phyloP scores from a whole-genome alignment of 108 stramenopile species.

The Pseudonitzschia delicatissima region DNA sequence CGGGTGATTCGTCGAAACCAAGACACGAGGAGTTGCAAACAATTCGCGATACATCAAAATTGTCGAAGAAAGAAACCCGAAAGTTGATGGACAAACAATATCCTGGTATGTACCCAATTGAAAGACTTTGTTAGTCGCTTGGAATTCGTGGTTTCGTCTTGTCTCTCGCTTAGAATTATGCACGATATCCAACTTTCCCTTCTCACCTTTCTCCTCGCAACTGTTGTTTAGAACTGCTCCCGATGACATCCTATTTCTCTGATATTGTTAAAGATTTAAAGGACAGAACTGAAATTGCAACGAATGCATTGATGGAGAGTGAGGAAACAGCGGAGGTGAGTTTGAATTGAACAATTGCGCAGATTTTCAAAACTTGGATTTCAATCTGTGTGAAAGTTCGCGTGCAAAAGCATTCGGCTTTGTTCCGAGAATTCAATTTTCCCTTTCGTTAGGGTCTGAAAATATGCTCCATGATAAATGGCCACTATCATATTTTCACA shows the following conservation, averaged over 20 bases:
- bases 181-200: too few relatives aligned
- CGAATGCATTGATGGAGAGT: slow-evolving; percentile 44
- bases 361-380: too few relatives aligned
- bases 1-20: not conserved
- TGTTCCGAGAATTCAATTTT: too few relatives aligned
- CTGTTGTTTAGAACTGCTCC: slow-evolving; percentile 50
- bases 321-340: slow-evolving; percentile 66
- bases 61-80: slow-evolving; percentile 54
- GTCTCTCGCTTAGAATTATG: not conserved
- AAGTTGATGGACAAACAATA: slow-evolving; percentile 61
- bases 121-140: not conserved
- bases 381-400: too few relatives aligned
- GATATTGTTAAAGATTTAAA: slow-evolving; percentile 44
- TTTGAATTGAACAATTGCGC: slow-evolving; percentile 6
- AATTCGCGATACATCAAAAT: slow-evolving; percentile 44
- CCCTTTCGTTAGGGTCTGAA: too few relatives aligned
- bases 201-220: not conserved
- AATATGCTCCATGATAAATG: slow-evolving; percentile 89
- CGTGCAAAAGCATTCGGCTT: too few relatives aligned
- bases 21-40: slow-evolving; percentile 2
- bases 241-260: slow-evolving; percentile 63
- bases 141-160: not conserved
- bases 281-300: slow-evolving; percentile 45
- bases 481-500: slow-evolving; percentile 51
- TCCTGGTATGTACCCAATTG: slow-evolving; percentile 31